These are phyloP conservation scores for Termitomyces sp. DNA, from an alignment of 768 basidiomycete species.

Conservation along the genomic window DNA sequence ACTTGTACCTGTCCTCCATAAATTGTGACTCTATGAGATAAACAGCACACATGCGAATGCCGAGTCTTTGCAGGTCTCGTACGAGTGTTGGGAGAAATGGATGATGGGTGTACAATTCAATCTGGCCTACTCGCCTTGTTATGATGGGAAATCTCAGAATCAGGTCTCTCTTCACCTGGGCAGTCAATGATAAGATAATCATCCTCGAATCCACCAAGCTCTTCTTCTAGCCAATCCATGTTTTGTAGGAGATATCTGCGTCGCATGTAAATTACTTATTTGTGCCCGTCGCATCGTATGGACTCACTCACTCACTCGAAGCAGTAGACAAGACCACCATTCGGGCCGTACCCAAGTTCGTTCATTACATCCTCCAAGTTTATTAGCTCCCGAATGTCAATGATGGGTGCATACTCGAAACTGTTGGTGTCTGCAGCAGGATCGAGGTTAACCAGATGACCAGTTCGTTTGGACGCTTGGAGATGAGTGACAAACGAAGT, in stretches of 20 bases:
- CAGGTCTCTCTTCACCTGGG: constrained; percentile 50
- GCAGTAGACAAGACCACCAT: constrained; percentile 95
- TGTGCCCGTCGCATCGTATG: neutral
- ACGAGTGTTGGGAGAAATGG: constrained; percentile 91
- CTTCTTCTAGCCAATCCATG: constrained; percentile 98
- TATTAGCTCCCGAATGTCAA: constrained; percentile 93
- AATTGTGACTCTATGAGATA: constrained; percentile 98
- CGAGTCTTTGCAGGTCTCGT: constrained; percentile 65
- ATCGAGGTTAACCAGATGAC: constrained; percentile 95
- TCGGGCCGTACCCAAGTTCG: constrained; percentile 93
- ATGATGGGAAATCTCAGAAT: neutral
- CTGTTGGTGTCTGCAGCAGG: constrained; percentile 84
- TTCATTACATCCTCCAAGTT: constrained; percentile 94
- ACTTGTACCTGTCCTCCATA: constrained; percentile 99
- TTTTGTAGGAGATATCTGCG: constrained; percentile 91
- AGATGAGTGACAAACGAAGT: constrained; percentile 87
- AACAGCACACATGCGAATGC: constrained; percentile 81
- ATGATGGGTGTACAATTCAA: constrained; percentile 98
- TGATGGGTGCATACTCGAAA: constrained; percentile 88
- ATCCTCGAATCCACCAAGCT: constrained; percentile 90
- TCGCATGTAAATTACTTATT: neutral
- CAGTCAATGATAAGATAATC: constrained; percentile 95
- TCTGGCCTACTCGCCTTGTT: constrained; percentile 62
- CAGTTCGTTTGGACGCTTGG: constrained; percentile 71
- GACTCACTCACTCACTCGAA: constrained; percentile 88